Conservation (phyloP, 1,284 basidiomycete species). For the Trichosporon asahii region DNA sequence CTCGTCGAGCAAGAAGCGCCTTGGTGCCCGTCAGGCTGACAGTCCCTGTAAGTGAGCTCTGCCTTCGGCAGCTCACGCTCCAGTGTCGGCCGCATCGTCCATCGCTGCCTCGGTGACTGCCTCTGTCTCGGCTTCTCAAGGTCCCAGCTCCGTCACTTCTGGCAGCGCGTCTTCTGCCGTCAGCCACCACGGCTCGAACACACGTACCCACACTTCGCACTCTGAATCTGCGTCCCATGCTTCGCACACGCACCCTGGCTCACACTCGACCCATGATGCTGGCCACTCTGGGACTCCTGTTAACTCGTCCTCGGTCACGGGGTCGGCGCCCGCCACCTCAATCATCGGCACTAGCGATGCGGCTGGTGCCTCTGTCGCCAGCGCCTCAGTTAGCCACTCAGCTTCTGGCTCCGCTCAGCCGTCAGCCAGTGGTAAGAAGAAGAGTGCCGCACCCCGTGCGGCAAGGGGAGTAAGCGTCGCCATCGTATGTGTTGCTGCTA, state of each 20-base stretch:
- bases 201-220: not conserved
- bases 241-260: not conserved
- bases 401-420: not conserved
- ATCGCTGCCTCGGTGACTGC: not conserved
- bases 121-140: not conserved
- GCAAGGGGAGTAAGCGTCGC: not conserved
- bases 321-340: too few species aligned
- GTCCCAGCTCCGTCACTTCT: not conserved
- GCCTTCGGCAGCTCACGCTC: not conserved
- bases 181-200: not conserved
- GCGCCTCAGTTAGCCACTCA: not conserved
- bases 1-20: not conserved
- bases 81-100: not conserved
- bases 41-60: not conserved
- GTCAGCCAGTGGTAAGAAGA: not conserved
- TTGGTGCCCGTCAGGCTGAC: not conserved
- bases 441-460: not conserved
- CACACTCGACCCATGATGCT: not conserved
- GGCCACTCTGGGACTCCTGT: not conserved
- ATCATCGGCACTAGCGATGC: not conserved
- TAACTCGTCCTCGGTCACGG: too few species aligned
- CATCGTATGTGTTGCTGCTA: not conserved
- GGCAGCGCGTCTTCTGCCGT: not conserved
- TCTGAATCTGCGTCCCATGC: not conserved
- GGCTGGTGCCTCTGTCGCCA: not conserved